Percentiles rank a stretch among this genome's conserved stretches.
These are phyloP conservation scores for Cyclotella baltica DNA, from an alignment of 108 stramenopile genomes.

Conservation along the genomic window DNA sequence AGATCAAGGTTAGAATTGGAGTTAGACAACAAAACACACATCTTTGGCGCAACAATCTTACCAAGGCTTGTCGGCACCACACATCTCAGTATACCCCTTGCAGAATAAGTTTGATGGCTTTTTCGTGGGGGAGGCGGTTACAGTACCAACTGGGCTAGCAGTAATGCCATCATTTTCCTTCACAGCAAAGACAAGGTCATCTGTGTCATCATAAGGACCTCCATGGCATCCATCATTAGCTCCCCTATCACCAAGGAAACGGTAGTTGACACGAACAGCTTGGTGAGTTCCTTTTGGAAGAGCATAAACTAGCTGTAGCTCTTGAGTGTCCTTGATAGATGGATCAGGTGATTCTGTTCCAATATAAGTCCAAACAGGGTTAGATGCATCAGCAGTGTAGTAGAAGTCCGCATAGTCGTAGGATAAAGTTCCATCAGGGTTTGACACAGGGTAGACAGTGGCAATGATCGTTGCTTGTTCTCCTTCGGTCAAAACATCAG, in stretches of 20 bases:
- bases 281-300: constrained; percentile 14
- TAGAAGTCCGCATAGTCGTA: constrained; percentile 28
- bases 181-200: constrained; percentile 34
- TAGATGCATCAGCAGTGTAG: constrained; percentile 11
- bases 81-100: background rate
- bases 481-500: constrained; percentile 18
- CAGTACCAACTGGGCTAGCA: background rate
- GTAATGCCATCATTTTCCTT: background rate
- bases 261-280: constrained; percentile 23
- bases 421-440: background rate
- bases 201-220: constrained; percentile 27
- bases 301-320: background rate
- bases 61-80: background rate
- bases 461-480: background rate
- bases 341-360: constrained; percentile 2
- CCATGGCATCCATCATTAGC: background rate
- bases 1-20: background rate
- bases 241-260: constrained; percentile 11
- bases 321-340: background rate
- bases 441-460: constrained; percentile 13
- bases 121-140: background rate
- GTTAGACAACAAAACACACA: background rate
- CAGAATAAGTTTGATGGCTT: background rate
- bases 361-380: constrained; percentile 6
- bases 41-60: background rate